Base-by-base conservation (phyloP, 306 rosid species). In the Abrus precatorius region DNA sequence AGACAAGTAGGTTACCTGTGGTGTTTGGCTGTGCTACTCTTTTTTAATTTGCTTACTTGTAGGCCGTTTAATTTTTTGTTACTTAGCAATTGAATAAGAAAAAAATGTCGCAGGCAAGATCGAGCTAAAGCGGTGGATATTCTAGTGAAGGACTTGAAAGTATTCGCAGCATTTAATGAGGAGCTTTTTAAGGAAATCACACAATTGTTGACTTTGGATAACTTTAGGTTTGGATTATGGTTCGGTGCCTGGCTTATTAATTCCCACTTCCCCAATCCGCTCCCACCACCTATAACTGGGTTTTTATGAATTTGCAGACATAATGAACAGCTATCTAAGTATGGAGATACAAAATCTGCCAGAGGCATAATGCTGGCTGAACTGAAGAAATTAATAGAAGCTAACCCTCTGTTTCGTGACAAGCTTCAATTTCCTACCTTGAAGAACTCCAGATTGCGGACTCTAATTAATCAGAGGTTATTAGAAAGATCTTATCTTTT, bases 291-390 rank as follows among this genome's bases (percentile, higher is more conserved):
- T 29, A 63, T 65, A 60, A 38, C 13, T 36, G 38, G 7, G 6
- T 82, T 69, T 65, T 20, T 63, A 50, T 86, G 76, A 38, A 69
- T 87, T 82, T 85, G 83, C 95, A 96, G 99, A 82, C 95, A 96
- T 65, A 96, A 96, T 80, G 99, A 96, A 77, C 99, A 96, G 91
- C 89, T 96, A 71, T 96, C 99, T 40, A 96, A 96, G 78, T 96
- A 96, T 71, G 99, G 99, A 78, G 99, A 96, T 83, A 93, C 99
- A 5, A 96, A 96, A 84, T 92, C 99, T 73, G 99, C 99, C 8
- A 88, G 99, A 91, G 93, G 95, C 78, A 92, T 96, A 85, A 93
- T 96, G 99, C 98, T 93, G 75, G 98, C 95, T 44, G 99, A 96
- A 66, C 89, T 96, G 63, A 96, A 96, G 86, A 96, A 96, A 82